A percentile compares a stretch with the other conserved stretches of the same genome.
Conservation (phyloP, 202 grass and related monocot species). For the Carex arenaria region DNA sequence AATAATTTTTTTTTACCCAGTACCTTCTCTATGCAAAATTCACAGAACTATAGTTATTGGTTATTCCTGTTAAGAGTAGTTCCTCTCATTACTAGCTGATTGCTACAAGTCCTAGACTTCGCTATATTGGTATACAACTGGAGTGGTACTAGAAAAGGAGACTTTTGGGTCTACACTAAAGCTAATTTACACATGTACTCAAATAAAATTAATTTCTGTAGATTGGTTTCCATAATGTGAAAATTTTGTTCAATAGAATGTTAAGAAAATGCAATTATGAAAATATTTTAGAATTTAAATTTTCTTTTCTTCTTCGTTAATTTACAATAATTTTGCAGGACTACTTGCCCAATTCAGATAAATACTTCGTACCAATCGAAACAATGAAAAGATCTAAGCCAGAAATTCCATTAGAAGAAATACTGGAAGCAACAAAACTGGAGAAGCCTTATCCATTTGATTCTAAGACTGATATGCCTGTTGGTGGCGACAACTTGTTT, state of each 20-base stretch:
- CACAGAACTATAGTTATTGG: neutral
- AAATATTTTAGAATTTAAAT: neutral
- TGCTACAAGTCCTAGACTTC: neutral
- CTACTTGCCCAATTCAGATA: constrained; percentile 39
- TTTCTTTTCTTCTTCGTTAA: neutral
- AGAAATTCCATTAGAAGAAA: constrained; percentile 51
- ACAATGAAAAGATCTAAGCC: constrained; percentile 64
- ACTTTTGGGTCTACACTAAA: neutral
- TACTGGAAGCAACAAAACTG: constrained; percentile 57
- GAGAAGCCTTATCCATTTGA: constrained; percentile 61
- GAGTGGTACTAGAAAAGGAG: neutral
- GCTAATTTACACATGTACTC: neutral
- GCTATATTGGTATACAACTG: neutral
- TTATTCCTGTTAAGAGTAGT: neutral
- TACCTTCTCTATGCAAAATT: neutral
- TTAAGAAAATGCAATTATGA: neutral
- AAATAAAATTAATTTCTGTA: neutral
- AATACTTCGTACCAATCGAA: constrained; percentile 35
- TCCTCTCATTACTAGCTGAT: neutral
- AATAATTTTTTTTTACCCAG: neutral
- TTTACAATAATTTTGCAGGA: constrained; percentile 34
- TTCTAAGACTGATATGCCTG: constrained; percentile 54
- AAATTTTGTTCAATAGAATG: neutral
- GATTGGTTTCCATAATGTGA: neutral
- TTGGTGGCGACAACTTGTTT: constrained; percentile 20